Conservation (phyloP, 75 land plant genomes). For the Picea sitchensis region DNA sequence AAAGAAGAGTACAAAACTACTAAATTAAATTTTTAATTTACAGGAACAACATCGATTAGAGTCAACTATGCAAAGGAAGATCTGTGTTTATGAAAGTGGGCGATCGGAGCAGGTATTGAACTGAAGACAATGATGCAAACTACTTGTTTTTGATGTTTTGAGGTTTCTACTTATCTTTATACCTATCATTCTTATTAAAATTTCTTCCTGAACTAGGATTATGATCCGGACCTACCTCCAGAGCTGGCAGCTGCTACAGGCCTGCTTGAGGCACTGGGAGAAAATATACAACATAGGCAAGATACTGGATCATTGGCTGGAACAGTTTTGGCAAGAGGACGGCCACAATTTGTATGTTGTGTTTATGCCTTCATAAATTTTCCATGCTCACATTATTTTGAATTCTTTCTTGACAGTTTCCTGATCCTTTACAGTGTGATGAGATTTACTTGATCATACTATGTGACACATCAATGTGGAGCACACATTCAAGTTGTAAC, state of each 20-base stretch:
- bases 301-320: background rate
- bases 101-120: background rate
- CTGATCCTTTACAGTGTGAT: background rate
- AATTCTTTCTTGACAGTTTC: background rate
- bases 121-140: background rate
- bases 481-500: background rate
- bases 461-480: background rate
- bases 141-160: background rate
- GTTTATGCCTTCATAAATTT: background rate
- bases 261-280: background rate
- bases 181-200: background rate
- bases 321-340: background rate
- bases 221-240: conserved; percentile 40
- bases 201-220: conserved; percentile 17
- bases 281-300: background rate
- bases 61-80: conserved; percentile 36
- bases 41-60: conserved; percentile 51
- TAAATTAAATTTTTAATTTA: background rate
- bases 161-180: background rate
- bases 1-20: background rate
- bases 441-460: background rate
- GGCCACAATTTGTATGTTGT: conserved; percentile 11
- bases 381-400: background rate
- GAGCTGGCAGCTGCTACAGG: conserved; percentile 15
- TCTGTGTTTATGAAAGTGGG: conserved; percentile 45